Percentiles rank a stretch among this genome's conserved stretches.
Evolutionary conservation across 306 rosid genomes (phyloP).

Genomic region (Prunus dulcis): DNA sequence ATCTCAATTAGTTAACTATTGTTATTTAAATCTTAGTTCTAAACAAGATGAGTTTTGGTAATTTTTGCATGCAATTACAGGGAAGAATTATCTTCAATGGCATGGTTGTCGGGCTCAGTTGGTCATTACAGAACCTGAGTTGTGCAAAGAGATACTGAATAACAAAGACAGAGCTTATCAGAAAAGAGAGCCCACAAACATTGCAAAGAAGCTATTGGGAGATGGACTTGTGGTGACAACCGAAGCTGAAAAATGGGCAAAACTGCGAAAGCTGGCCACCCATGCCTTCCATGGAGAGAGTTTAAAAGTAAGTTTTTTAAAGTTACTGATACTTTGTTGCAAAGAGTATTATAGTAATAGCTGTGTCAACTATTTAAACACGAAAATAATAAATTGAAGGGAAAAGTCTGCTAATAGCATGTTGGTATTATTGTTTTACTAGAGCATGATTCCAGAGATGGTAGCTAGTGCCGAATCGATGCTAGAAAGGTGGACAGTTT

Average conservation of each 20-base stretch:
- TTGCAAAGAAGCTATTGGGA: slow-evolving; percentile 27
- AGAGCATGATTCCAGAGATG: slow-evolving; percentile 35
- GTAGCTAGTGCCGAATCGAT: slow-evolving; percentile 21
- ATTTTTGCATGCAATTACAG: slow-evolving; percentile 11
- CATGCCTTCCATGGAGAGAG: slow-evolving; percentile 40
- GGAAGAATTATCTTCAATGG: slow-evolving; percentile 37
- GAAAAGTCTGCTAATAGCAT: not conserved
- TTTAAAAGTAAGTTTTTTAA: slow-evolving; percentile 29
- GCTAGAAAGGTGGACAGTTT: slow-evolving; percentile 25
- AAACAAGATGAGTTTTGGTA: too few species aligned
- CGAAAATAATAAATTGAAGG: not conserved
- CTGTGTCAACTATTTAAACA: not conserved
- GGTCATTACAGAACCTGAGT: slow-evolving; percentile 29
- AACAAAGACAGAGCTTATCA: slow-evolving; percentile 16
- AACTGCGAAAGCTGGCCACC: slow-evolving; percentile 35
- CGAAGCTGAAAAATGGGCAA: slow-evolving; percentile 38
- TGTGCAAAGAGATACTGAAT: slow-evolving; percentile 26
- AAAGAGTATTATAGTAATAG: not conserved
- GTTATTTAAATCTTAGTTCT: not conserved
- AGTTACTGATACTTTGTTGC: not conserved
- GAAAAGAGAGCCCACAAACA: not conserved
- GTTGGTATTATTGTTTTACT: not conserved
- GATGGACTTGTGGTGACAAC: slow-evolving; percentile 28
- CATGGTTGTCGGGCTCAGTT: slow-evolving; percentile 24
- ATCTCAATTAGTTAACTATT: not conserved